A percentile compares a stretch with the other conserved stretches of the same genome.
phyloP scores from a whole-genome alignment of 139 green algal species.

The Picochlorum sp. region DNA sequence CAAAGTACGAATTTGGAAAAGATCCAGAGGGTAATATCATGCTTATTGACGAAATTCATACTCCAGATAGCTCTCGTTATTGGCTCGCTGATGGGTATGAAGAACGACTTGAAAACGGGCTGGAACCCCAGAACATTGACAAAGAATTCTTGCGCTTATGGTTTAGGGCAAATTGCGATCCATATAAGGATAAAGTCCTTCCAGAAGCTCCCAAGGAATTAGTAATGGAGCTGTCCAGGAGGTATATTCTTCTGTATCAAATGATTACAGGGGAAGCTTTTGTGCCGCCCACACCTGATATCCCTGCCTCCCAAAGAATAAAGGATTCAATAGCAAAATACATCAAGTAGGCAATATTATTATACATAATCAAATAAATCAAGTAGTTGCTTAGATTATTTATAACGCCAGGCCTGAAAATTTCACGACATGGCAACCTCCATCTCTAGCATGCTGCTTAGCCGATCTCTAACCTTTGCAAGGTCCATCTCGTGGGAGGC shows the following conservation, averaged over 20 bases:
- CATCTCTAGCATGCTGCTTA: neutral
- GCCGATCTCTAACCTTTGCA: no score
- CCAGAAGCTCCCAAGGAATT: conserved; percentile 80
- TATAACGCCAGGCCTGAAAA: conserved; percentile 9
- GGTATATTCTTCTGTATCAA: conserved; percentile 93
- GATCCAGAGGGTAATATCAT: conserved; percentile 51
- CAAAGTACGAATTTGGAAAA: conserved; percentile 89
- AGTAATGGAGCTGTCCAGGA: conserved; percentile 72
- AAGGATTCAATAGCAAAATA: neutral
- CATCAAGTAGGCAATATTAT: no score
- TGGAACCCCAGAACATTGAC: conserved; percentile 95
- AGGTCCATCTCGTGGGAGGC: no score
- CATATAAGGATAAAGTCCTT: conserved; percentile 88
- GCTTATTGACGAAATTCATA: conserved; percentile 89
- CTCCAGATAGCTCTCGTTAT: conserved; percentile 86
- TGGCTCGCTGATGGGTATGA: conserved; percentile 86
- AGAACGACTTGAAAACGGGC: conserved; percentile 46
- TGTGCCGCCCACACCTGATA: conserved; percentile 17
- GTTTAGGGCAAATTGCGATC: conserved; percentile 89
- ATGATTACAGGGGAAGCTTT: conserved; percentile 85
- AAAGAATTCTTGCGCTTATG: conserved; percentile 98
- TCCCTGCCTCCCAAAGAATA: conserved; percentile 17
- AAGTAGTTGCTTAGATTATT: no score
- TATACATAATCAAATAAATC: no score
- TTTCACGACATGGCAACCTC: neutral